These are phyloP conservation scores for Carnegiea gigantea DNA, from an alignment of 179 eudicot species.

Conservation along the genomic window DNA sequence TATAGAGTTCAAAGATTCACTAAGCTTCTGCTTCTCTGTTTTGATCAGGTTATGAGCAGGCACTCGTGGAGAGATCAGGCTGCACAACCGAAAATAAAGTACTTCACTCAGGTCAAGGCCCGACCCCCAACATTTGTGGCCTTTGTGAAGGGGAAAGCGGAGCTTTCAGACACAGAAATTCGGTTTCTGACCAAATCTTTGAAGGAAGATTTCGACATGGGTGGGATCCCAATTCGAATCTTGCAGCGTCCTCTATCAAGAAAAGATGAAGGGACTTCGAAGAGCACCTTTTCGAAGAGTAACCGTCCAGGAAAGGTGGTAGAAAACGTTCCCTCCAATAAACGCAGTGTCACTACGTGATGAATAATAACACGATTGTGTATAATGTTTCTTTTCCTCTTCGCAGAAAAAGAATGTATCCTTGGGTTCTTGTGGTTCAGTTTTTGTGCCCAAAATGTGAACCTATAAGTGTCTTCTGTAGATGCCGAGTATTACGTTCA, in stretches of 20 bases:
- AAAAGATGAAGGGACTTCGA: constrained; percentile 29
- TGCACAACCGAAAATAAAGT: constrained; percentile 80
- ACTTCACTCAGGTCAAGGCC: constrained; percentile 96
- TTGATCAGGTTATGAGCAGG: constrained; percentile 85
- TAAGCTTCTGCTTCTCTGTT: constrained; percentile 4
- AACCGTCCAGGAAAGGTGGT: constrained; percentile 29
- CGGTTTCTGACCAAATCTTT: constrained; percentile 80
- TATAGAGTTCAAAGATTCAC: background rate
- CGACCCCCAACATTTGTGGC: constrained; percentile 98
- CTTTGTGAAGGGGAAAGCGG: constrained; percentile 68
- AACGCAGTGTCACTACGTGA: constrained; percentile 18
- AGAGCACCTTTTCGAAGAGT: constrained; percentile 26
- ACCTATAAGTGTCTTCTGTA: background rate
- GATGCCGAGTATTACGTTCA: no score
- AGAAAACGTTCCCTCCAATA: constrained; percentile 34
- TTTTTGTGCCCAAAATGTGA: background rate
- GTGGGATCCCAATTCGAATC: constrained; percentile 87
- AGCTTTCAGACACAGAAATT: constrained; percentile 70
- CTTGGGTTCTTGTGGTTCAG: background rate
- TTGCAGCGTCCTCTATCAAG: constrained; percentile 58
- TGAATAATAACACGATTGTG: background rate
- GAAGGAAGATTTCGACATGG: constrained; percentile 91
- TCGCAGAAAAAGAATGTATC: background rate
- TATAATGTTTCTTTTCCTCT: background rate
- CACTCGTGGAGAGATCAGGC: constrained; percentile 96